Evolutionary conservation across 129 eudicot genomes (phyloP), one percentile per base, ranked within the genome.

Genomic region (Lonicera japonica): DNA sequence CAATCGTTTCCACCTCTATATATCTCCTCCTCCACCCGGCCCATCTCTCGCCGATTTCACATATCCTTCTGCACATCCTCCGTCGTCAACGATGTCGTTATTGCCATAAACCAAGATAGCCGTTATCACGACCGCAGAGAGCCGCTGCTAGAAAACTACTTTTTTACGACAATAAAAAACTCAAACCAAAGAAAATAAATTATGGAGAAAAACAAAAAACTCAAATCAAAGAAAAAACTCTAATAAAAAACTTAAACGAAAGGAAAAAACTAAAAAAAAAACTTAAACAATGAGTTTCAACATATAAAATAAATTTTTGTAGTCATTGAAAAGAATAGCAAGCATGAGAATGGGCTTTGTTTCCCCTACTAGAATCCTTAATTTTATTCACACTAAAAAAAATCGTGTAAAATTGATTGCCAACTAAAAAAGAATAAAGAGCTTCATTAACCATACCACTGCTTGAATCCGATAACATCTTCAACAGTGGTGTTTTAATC

Each of bases 361-460:
- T 69, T 73, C 74, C 58, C 78, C 61, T 58, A 77, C 66, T 52
- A 69, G 36, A 43, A 52, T 47, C n/a, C 60, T 54, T 36, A 15
- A 46, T 21, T 65, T 57, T n/a, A n/a, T 56, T 54, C 55, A 40
- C 14, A 40, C 65, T 41, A 40, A 25, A 8, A 29, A 18, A 19
- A 13, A 69, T 47, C 50, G 75, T 72, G 77, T 68, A 66, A 69
- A 21, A 54, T n/a, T 69, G 17, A 25, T 13, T 43, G 57, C 60
- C 74, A 71, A 58, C 71, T 25, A 40, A 61, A 54, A 59, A 75
- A 38, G 4, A 62, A 71, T 38, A 24, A 52, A 64, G 65, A 58
- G 92, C 84, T 73, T 88, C 96, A 53, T 87, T 95, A 43, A 88
- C 92, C 98, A 92, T 87, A 34, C 80, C 58, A 66, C 72, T 77